These are phyloP conservation scores for Trametes meyenii DNA, from an alignment of 768 basidiomycete species.

Conservation along the genomic window DNA sequence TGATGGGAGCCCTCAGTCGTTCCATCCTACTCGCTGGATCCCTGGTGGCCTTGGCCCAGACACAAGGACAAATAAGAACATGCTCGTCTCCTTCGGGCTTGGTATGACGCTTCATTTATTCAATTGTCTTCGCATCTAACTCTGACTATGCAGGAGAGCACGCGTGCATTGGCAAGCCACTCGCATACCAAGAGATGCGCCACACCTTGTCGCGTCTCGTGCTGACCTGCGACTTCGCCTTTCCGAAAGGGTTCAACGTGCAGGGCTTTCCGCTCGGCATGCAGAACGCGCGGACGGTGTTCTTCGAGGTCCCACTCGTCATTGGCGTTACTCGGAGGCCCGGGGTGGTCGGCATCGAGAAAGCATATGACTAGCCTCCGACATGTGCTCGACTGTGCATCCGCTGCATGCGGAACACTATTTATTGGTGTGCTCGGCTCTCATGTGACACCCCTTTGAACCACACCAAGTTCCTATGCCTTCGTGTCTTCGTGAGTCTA, in stretches of 20 bases:
- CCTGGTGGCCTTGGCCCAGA: neutral
- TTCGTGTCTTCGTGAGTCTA: too few species aligned
- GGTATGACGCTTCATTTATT: neutral
- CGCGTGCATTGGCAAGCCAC: neutral
- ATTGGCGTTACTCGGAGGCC: neutral
- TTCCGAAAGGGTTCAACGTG: neutral
- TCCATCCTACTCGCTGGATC: constrained; percentile 45
- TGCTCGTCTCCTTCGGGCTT: neutral
- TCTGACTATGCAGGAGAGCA: neutral
- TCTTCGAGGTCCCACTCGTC: neutral
- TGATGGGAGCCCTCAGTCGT: constrained; percentile 28
- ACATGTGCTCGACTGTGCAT: too few species aligned
- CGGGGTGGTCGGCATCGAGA: too few species aligned
- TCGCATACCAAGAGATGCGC: neutral
- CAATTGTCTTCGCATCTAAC: neutral
- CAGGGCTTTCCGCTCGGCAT: neutral
- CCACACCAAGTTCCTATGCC: too few species aligned
- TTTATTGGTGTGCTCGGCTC: too few species aligned
- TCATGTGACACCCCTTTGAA: too few species aligned
- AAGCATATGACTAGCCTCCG: too few species aligned
- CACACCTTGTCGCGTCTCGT: neutral
- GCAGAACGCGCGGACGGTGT: neutral
- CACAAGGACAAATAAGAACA: neutral
- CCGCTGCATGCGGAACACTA: too few species aligned
- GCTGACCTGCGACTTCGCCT: neutral